A percentile compares a stretch with the other conserved stretches of the same genome.
phyloP scores from a whole-genome alignment of 2,329 filamentous ascomycete species.

The Tolypocladium tundrense region DNA sequence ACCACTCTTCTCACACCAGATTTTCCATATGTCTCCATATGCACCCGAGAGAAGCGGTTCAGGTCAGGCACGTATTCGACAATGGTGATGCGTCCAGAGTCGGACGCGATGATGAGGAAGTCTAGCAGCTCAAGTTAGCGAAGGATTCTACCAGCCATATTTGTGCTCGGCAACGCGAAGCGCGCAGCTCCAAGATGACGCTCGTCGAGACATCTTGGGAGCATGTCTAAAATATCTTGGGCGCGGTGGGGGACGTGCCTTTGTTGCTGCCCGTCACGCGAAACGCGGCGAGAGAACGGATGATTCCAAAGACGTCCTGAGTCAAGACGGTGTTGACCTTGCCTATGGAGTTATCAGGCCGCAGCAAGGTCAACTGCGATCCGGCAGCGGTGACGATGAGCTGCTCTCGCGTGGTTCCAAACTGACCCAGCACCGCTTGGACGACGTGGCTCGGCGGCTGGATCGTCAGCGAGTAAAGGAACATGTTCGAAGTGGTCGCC shows the following conservation, averaged over 20 bases:
- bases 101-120: slow-evolving; percentile 89
- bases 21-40: slow-evolving; percentile 97
- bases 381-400: slow-evolving; percentile 92
- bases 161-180: no score
- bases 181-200: no score
- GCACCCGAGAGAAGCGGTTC: slow-evolving; percentile 80
- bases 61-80: slow-evolving; percentile 81
- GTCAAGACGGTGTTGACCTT: slow-evolving; percentile 80
- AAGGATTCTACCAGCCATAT: not conserved
- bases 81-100: slow-evolving; percentile 90
- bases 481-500: slow-evolving; percentile 98
- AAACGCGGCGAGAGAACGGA: slow-evolving; percentile 79
- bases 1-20: slow-evolving; percentile 89
- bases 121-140: slow-evolving; percentile 46
- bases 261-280: slow-evolving; percentile 88
- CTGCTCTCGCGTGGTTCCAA: slow-evolving; percentile 92
- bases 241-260: slow-evolving; percentile 54
- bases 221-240: slow-evolving; percentile 15
- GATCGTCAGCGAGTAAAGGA: slow-evolving; percentile 94
- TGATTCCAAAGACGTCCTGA: slow-evolving; percentile 94
- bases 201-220: no score
- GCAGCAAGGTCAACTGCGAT: slow-evolving; percentile 77
- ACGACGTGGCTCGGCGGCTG: slow-evolving; percentile 84
- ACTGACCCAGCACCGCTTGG: slow-evolving; percentile 88
- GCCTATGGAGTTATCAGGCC: slow-evolving; percentile 74